A percentile compares a stretch with the other conserved stretches of the same genome.
Conservation (phyloP, 495 filamentous ascomycete genomes). For the Annulohypoxylon moriforme region DNA sequence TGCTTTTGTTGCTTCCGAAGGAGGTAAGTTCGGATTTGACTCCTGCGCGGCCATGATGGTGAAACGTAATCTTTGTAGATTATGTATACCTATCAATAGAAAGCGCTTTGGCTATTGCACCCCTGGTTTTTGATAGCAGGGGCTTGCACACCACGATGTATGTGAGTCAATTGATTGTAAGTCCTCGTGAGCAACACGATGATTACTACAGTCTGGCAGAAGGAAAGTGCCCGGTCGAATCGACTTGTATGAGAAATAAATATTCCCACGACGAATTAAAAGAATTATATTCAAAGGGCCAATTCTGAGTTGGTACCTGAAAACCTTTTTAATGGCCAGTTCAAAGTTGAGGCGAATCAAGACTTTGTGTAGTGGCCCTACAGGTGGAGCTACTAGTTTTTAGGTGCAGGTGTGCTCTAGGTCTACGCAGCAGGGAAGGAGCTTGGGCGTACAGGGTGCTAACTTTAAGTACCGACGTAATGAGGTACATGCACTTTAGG, state of each 20-base stretch:
- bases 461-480: not conserved
- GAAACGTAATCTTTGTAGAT: not conserved
- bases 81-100: conserved; percentile 1
- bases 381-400: conserved; percentile 14
- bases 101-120: not conserved
- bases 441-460: not conserved
- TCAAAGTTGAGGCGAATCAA: conserved; percentile 24
- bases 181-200: not conserved
- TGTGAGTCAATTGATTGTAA: conserved; percentile 1
- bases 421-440: not conserved
- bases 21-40: conserved; percentile 56
- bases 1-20: conserved; percentile 78
- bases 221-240: not conserved
- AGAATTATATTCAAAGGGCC: not conserved
- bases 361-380: conserved; percentile 21
- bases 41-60: conserved; percentile 42
- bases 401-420: not conserved
- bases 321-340: conserved; percentile 22
- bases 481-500: not conserved
- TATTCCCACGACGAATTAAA: not conserved
- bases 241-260: not conserved
- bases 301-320: conserved; percentile 13
- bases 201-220: not conserved
- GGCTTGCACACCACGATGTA: not conserved
- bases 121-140: not conserved